Evolutionary conservation across 2,329 filamentous ascomycete genomes (phyloP).

Genomic region (Sporothrix phasma): DNA sequence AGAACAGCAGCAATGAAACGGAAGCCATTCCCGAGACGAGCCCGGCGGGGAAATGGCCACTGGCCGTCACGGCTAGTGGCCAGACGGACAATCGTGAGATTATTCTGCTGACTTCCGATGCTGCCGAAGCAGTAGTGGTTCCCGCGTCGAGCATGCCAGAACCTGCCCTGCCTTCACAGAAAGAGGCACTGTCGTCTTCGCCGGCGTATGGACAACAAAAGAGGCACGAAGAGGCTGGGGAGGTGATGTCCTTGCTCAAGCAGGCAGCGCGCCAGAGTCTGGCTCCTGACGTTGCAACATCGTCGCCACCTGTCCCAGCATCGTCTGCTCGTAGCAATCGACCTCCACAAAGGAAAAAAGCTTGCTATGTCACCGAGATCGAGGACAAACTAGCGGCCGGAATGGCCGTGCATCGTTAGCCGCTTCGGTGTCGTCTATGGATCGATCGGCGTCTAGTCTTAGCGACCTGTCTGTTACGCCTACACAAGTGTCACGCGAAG

Average conservation of each 20-base stretch:
- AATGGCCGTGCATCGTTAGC: background rate
- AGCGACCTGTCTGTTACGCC: slow-evolving; percentile 34
- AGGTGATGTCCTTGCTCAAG: background rate
- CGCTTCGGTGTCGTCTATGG: slow-evolving; percentile 7
- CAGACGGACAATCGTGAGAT: background rate
- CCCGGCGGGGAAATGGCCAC: slow-evolving; percentile 5
- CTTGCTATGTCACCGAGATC: background rate
- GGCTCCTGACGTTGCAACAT: background rate
- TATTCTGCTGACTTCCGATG: background rate
- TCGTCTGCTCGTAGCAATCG: background rate
- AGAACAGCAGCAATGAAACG: slow-evolving; percentile 14
- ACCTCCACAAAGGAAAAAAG: background rate
- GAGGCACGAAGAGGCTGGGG: background rate
- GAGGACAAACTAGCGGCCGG: background rate
- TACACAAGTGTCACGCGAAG: slow-evolving; percentile 12
- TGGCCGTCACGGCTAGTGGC: background rate
- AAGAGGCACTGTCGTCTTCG: background rate
- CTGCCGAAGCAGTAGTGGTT: background rate
- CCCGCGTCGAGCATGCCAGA: background rate
- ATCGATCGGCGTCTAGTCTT: slow-evolving; percentile 29
- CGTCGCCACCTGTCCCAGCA: slow-evolving; percentile 7
- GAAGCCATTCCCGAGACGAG: slow-evolving; percentile 22
- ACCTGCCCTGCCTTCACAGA: background rate
- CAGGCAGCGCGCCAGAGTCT: background rate
- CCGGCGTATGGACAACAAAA: background rate